These are phyloP conservation scores for Neophaeococcomyces mojaviensis DNA, from an alignment of 2,329 filamentous ascomycete genomes.

Conservation along the genomic window DNA sequence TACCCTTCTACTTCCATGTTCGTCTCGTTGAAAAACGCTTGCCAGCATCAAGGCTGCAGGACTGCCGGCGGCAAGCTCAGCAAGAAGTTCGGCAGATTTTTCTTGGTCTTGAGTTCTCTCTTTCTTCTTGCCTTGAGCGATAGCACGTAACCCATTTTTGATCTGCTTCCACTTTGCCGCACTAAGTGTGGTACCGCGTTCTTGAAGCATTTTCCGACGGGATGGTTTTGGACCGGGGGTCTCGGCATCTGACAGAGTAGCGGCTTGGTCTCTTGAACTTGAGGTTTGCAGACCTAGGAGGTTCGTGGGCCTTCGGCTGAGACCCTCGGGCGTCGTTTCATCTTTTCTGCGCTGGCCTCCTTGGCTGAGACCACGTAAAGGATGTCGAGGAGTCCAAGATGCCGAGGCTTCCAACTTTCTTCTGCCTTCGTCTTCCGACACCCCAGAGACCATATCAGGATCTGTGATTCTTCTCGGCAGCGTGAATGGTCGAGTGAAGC, in stretches of 20 bases:
- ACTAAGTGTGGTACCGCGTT: conserved; percentile 62
- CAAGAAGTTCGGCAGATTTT: conserved; percentile 94
- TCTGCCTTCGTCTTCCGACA: conserved; percentile 70
- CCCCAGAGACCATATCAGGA: conserved; percentile 53
- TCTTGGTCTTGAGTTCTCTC: conserved; percentile 78
- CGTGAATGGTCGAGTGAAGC: background rate
- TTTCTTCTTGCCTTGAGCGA: conserved; percentile 69
- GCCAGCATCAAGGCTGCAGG: conserved; percentile 90
- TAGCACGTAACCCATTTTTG: conserved; percentile 77
- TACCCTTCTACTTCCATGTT: conserved; percentile 90
- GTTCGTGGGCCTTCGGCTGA: conserved; percentile 56
- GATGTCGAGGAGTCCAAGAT: conserved; percentile 54
- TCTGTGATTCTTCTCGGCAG: conserved; percentile 49
- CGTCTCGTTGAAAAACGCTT: conserved; percentile 95
- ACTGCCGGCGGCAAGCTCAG: conserved; percentile 83
- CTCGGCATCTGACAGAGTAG: conserved; percentile 18
- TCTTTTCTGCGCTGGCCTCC: conserved; percentile 47
- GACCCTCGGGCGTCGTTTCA: conserved; percentile 45
- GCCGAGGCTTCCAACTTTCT: conserved; percentile 50
- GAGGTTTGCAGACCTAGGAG: conserved; percentile 55
- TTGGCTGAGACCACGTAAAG: conserved; percentile 46
- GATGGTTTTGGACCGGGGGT: conserved; percentile 11
- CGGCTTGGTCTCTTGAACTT: conserved; percentile 38
- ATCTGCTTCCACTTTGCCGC: conserved; percentile 88
- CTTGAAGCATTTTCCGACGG: conserved; percentile 39